These are phyloP conservation scores for Sporisorium scitamineum DNA, from an alignment of 1,284 basidiomycete genomes.

Conservation along the genomic window DNA sequence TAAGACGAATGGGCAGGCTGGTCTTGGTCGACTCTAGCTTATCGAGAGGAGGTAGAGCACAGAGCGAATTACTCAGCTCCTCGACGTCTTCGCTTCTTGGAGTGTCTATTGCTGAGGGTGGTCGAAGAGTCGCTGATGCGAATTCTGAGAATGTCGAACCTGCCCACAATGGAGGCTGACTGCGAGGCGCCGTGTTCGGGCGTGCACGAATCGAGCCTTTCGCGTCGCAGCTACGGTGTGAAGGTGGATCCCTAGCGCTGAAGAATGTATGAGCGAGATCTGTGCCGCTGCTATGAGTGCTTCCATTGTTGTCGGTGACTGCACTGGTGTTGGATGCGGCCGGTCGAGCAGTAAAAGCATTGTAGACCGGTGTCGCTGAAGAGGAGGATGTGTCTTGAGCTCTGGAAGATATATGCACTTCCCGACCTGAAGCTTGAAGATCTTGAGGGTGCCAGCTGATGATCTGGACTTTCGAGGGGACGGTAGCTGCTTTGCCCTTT, in stretches of 20 bases:
- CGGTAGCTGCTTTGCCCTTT: slow-evolving; percentile 3
- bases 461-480: slow-evolving; percentile 30
- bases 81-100: slow-evolving; percentile 21
- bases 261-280: slow-evolving; percentile 1
- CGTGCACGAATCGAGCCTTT: not conserved
- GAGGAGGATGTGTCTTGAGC: not conserved
- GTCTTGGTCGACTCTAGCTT: not conserved
- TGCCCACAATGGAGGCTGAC: no score
- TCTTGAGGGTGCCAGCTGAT: slow-evolving; percentile 25
- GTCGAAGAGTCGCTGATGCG: not conserved
- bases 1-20: not conserved
- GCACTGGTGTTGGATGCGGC: not conserved
- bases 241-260: not conserved
- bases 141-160: no score
- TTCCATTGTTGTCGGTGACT: not conserved
- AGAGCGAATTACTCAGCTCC: slow-evolving; percentile 1
- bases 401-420: slow-evolving; percentile 13
- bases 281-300: not conserved
- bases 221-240: not conserved
- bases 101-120: not conserved
- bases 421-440: slow-evolving; percentile 7
- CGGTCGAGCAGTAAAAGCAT: slow-evolving; percentile 9
- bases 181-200: not conserved
- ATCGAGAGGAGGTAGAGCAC: not conserved
- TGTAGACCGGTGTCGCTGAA: slow-evolving; percentile 10